Evolutionary conservation across 345 rosid species (phyloP).

Genomic region (Cochlearia excelsa): DNA sequence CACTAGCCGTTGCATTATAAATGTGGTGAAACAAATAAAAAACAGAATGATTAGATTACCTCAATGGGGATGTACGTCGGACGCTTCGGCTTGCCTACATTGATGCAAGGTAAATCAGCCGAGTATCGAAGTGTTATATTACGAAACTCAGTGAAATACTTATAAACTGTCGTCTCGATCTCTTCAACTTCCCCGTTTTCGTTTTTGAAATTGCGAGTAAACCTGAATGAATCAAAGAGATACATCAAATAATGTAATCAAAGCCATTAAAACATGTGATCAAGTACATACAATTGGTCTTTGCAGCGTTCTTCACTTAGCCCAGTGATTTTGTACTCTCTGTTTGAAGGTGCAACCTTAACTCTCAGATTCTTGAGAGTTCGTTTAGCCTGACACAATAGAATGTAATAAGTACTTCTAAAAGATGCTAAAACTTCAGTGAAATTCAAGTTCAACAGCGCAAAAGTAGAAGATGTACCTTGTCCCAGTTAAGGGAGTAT

Average conservation of each 20-base stretch:
- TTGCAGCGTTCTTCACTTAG: constrained; percentile 57
- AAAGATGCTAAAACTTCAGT: constrained; percentile 2
- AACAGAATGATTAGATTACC: constrained; percentile 36
- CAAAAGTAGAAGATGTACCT: constrained; percentile 24
- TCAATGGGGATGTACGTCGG: constrained; percentile 81
- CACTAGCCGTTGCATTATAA: background rate
- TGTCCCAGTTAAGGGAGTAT: constrained; percentile 19
- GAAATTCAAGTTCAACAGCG: background rate
- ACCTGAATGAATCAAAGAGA: constrained; percentile 43
- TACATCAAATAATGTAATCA: constrained; percentile 1
- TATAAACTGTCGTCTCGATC: constrained; percentile 57
- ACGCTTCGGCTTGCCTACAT: constrained; percentile 88
- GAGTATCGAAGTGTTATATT: constrained; percentile 58
- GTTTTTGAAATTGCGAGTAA: constrained; percentile 47
- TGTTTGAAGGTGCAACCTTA: constrained; percentile 51
- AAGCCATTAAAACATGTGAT: constrained; percentile 2
- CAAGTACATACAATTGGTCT: constrained; percentile 43
- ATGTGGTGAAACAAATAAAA: constrained; percentile 1
- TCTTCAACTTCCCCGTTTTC: constrained; percentile 47
- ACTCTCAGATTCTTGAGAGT: constrained; percentile 66
- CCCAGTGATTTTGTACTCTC: constrained; percentile 74
- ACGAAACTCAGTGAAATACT: constrained; percentile 58
- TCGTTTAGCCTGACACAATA: constrained; percentile 52
- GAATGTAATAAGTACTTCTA: constrained; percentile 1
- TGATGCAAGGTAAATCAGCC: constrained; percentile 72